Evolutionary conservation across 441 rosid genomes (phyloP), one percentile per base, ranked within the genome.

Genomic region (Jatropha multifida): DNA sequence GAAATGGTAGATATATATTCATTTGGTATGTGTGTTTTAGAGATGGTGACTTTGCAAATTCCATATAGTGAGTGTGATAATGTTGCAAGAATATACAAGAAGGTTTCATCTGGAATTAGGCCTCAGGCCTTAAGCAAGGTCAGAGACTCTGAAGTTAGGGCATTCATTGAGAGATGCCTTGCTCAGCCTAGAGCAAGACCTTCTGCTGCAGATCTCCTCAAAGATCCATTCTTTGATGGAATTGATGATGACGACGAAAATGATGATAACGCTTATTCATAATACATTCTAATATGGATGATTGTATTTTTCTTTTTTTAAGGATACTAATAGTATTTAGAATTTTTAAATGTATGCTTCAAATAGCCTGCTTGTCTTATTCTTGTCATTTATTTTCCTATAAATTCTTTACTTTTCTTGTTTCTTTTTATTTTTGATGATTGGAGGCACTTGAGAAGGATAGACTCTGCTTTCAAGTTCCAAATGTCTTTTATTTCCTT

Each of bases 161-260:
- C 85, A 68, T 88, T 92, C 76, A 92, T 92, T 52, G 95, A 92
- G 81, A 90, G 83, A 71, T 92, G 97, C 82, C 88, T 92, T 60
- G 86, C 85, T 81, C 88, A 90, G 60, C 92, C 89, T 23, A 56
- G 84, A 17, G 75, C 77, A 11, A 83, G 96, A 72, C 84, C 89
- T 46, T 84, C 90, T 83, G 94, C 94, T 14, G 55, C 82, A 1
- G 91, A 87, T 73, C 90, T 90, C 67, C 82, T 85, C 74, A 88
- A 81, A 66, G 96, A 90, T 76, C 85, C 89, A 0, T 92, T 89
- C 82, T 90, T 92, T 76, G 81, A 59, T n/a, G 78, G 51, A 59
- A 27, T 75, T 11, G 68, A 44, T 56, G 73, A 68, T 58, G 78
- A 75, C 48, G 78, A 75, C 51, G 78, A 75, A 56, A 60, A 68